Conservation (phyloP, 768 basidiomycete species). For the Suillus occidentalis region DNA sequence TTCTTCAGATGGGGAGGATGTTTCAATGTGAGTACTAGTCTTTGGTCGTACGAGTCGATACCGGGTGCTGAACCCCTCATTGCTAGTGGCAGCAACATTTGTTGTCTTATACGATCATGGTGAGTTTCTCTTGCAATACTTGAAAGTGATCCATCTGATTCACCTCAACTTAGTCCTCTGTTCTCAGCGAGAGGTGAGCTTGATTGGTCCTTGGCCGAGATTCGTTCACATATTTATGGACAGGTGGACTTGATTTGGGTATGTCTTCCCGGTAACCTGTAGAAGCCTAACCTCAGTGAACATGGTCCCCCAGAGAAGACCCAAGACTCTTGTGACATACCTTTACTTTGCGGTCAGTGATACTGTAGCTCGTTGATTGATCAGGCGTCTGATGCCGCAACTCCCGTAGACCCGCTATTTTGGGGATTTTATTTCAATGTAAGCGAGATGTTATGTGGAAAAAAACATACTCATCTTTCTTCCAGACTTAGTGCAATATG, state of each 20-base stretch:
- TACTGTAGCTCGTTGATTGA: not conserved
- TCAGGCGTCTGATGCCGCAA: not conserved
- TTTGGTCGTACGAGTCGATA: not conserved
- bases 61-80: not conserved
- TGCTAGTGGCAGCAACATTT: constrained; percentile 7
- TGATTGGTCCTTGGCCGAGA: not conserved
- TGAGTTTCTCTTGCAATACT: not conserved
- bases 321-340: constrained; percentile 4
- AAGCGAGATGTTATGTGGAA: not conserved
- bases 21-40: constrained; percentile 6
- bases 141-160: not conserved
- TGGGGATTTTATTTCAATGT: constrained; percentile 11
- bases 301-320: not conserved
- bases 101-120: constrained; percentile 12
- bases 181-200: constrained; percentile 3
- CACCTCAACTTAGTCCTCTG: constrained; percentile 3
- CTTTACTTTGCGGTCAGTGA: constrained; percentile 10
- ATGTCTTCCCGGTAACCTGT: not conserved
- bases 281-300: not conserved
- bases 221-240: not conserved
- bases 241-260: constrained; percentile 14
- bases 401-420: constrained; percentile 10
- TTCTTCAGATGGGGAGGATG: constrained; percentile 10
- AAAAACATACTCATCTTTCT: not conserved
- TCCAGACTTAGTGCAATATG: constrained; percentile 10